Evolutionary conservation across 2,329 filamentous ascomycete genomes (phyloP), one percentile per base, ranked within the genome.

Genomic region (Dactylellina drechsleri): DNA sequence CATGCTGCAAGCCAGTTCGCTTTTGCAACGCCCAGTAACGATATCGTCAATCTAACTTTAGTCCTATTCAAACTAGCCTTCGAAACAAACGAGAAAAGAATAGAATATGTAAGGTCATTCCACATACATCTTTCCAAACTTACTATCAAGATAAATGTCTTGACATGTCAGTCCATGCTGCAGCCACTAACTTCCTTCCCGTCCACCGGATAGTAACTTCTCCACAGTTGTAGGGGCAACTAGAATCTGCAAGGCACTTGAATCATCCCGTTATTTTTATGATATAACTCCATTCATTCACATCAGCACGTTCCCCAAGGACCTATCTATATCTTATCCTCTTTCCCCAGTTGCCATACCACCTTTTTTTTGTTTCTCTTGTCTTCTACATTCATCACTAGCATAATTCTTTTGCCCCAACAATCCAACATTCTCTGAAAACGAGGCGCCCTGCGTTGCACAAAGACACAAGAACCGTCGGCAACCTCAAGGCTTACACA

Each of bases 161-260:
- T 52, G 53, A 57, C 52, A 16, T 57, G 62, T 58, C 50, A 52
- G 47, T 50, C 61, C 54, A 59, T 72, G 59, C 66, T 41, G 50
- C 53, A 62, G 57, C 66, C 64, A 62, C 66, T 57, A 56, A 50
- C 16, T 70, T 66, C 50, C 26, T 26, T 57, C 60, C 59, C 45
- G 47, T 53, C 36, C 53, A 54, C 28, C 59, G 45, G 36, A 60
- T 68, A 66, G 20, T 47, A 10, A 56, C 20, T 66, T 66, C 62
- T 74, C 61, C 56, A 66, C 61, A 66, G 41, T 47, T 36, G 68
- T 56, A 66, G 50, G 65, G 58, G 64, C 53, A 52, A 47, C 31
- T 36, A 36, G 31, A 50, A 47, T 73, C 68, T 73, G 68, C 61
- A 73, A 61, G 68, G 60, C 68, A 73, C 68, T 61, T 49, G 49